phyloP scores from a whole-genome alignment of 306 rosid genomes.

The Vicia villosa region DNA sequence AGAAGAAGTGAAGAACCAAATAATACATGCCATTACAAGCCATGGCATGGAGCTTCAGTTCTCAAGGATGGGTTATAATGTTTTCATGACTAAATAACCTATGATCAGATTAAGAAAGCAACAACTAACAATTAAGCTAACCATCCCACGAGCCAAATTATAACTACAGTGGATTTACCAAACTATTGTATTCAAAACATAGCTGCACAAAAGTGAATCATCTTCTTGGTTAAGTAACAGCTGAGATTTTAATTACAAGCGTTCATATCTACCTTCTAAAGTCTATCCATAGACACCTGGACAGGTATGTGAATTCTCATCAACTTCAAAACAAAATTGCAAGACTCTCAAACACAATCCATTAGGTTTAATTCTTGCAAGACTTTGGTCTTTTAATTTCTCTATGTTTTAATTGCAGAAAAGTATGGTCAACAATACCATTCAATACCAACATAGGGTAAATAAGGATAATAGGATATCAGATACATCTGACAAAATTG shows the following conservation, averaged over 20 bases:
- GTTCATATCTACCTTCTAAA: constrained; percentile 11
- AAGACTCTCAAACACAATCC: constrained; percentile 9
- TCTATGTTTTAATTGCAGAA: constrained; percentile 17
- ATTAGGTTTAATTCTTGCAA: constrained; percentile 2
- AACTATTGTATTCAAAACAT: constrained; percentile 24
- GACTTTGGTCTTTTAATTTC: constrained; percentile 1
- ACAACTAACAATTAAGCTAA: constrained; percentile 7
- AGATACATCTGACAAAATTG: constrained; percentile 12
- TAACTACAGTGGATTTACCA: not conserved
- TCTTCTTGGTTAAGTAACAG: not conserved
- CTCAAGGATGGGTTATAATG: constrained; percentile 21
- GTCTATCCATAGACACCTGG: constrained; percentile 6
- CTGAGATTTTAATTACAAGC: constrained; percentile 23
- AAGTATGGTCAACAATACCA: constrained; percentile 12
- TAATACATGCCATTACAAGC: constrained; percentile 10
- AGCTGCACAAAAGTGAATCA: constrained; percentile 20
- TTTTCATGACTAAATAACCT: not conserved
- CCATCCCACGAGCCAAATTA: constrained; percentile 14
- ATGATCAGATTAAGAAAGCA: constrained; percentile 6
- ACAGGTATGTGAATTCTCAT: constrained; percentile 19
- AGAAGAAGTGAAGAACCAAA: not conserved
- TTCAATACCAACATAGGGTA: constrained; percentile 19
- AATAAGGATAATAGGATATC: constrained; percentile 13
- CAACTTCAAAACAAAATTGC: constrained; percentile 13
- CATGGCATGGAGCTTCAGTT: not conserved